phyloP scores from a whole-genome alignment of 1,284 basidiomycete genomes.

The Porodaedalea pini region DNA sequence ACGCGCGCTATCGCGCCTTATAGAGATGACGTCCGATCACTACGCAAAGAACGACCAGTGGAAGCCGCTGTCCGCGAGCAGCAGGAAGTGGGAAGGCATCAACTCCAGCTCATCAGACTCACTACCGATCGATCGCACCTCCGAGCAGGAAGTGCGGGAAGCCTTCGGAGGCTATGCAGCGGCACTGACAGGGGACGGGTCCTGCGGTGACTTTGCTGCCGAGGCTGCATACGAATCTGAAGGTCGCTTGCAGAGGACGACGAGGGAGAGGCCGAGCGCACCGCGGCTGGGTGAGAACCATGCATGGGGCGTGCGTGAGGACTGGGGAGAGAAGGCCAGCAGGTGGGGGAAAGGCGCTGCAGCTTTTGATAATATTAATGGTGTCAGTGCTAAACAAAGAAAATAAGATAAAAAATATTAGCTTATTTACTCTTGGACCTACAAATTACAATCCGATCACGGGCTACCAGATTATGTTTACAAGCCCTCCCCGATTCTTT shows the following conservation, averaged over 20 bases:
- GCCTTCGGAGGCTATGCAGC: neutral
- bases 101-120: neutral
- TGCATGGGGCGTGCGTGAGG: constrained; percentile 43
- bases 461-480: too few relatives aligned
- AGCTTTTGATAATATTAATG: constrained; percentile 12
- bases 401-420: neutral
- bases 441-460: too few relatives aligned
- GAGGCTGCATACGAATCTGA: constrained; percentile 5
- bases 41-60: constrained; percentile 46
- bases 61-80: constrained; percentile 38
- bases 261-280: constrained; percentile 33
- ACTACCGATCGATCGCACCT: neutral
- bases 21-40: constrained; percentile 59
- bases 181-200: neutral
- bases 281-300: constrained; percentile 39
- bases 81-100: constrained; percentile 38
- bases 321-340: constrained; percentile 44
- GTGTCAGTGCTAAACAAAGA: neutral
- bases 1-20: constrained; percentile 61
- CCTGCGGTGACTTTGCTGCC: neutral
- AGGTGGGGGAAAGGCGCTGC: constrained; percentile 41
- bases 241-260: neutral
- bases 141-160: neutral
- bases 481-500: too few relatives aligned
- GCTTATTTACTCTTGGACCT: too few relatives aligned